phyloP scores from a whole-genome alignment of 78 protist species.

The Dictyostelium citrinum region DNA sequence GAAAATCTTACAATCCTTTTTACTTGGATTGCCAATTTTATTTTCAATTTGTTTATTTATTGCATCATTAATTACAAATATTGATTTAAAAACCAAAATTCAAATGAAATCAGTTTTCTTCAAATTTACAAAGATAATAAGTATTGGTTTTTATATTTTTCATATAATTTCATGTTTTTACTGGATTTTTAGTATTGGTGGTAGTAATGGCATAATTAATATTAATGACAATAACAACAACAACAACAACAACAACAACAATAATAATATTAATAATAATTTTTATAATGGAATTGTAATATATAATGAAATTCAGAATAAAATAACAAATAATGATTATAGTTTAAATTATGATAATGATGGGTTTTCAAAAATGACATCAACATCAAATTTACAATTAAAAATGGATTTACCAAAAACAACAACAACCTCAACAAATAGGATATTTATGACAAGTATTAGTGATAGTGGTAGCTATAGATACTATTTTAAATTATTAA shows the following conservation, averaged over 20 bases:
- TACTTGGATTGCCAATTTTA: neutral
- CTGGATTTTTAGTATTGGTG: neutral
- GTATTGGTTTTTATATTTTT: neutral
- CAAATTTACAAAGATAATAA: neutral
- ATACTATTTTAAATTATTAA: neutral
- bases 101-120: neutral
- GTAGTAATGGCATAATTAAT: neutral
- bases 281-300: no score
- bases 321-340: no score
- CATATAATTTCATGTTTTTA: neutral
- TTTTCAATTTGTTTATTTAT: neutral
- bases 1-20: neutral
- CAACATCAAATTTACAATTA: neutral
- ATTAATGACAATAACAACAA: no score
- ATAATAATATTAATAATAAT: no score
- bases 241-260: no score
- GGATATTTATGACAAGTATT: no score
- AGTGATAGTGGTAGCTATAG: neutral
- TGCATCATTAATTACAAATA: neutral
- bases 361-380: neutral
- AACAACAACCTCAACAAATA: neutral
- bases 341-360: neutral
- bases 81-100: neutral
- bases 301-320: no score
- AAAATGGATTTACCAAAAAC: neutral